Evolutionary conservation across 2,329 filamentous ascomycete genomes (phyloP).

Genomic region (Zymoseptoria passerinii): DNA sequence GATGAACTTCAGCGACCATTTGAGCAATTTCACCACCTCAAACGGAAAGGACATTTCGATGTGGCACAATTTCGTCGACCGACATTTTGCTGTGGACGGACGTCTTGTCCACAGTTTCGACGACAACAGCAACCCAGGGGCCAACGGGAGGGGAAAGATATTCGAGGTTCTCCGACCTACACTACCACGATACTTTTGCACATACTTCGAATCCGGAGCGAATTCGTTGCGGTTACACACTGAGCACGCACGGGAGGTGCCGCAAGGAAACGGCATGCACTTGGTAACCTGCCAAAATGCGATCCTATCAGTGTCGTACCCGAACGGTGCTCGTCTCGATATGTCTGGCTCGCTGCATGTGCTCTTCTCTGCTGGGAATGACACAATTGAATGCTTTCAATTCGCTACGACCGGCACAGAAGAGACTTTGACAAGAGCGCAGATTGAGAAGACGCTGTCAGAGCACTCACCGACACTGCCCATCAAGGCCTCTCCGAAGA

Average conservation of each 20-base stretch:
- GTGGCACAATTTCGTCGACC: slow-evolving; percentile 71
- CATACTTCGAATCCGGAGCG: slow-evolving; percentile 80
- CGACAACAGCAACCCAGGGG: slow-evolving; percentile 23
- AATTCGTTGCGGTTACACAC: slow-evolving; percentile 78
- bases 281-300: slow-evolving; percentile 69
- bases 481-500: slow-evolving; percentile 40
- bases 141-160: slow-evolving; percentile 51
- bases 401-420: slow-evolving; percentile 69
- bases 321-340: slow-evolving; percentile 56
- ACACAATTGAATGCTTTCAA: slow-evolving; percentile 78
- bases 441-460: slow-evolving; percentile 40
- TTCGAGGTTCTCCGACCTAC: slow-evolving; percentile 80
- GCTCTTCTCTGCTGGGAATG: slow-evolving; percentile 62
- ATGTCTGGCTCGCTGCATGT: slow-evolving; percentile 62
- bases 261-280: slow-evolving; percentile 55
- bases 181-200: slow-evolving; percentile 80
- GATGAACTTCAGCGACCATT: slow-evolving; percentile 48
- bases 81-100: slow-evolving; percentile 71
- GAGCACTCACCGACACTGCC: slow-evolving; percentile 44
- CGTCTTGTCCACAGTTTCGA: slow-evolving; percentile 51
- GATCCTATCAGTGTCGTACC: slow-evolving; percentile 83
- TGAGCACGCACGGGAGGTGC: slow-evolving; percentile 55
- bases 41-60: slow-evolving; percentile 60
- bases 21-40: slow-evolving; percentile 46
- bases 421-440: slow-evolving; percentile 70